Conservation (phyloP, 2,329 filamentous ascomycete genomes). For the Coleophoma cylindrospora region DNA sequence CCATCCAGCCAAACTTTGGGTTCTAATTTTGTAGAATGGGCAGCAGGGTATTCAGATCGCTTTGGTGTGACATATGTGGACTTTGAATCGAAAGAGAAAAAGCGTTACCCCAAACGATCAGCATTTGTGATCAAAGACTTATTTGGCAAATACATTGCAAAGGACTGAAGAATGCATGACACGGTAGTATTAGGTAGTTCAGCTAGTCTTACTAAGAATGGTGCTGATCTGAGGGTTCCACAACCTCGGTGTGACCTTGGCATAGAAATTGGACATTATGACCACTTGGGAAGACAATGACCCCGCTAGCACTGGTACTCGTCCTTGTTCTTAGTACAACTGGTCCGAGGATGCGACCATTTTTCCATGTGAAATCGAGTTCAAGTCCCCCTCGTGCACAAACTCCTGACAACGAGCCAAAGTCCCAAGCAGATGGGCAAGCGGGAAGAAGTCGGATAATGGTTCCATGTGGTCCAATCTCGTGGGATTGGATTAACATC, state of each 20-base stretch:
- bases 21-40: constrained; percentile 27
- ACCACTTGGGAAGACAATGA: constrained; percentile 8
- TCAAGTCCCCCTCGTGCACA: constrained; percentile 30
- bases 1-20: background rate
- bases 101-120: constrained; percentile 77
- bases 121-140: constrained; percentile 64
- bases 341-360: constrained; percentile 17
- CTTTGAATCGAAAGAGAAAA: constrained; percentile 67
- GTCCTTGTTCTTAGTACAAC: constrained; percentile 8
- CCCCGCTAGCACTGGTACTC: constrained; percentile 1
- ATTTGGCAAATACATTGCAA: constrained; percentile 65
- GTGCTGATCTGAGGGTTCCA: no score
- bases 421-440: constrained; percentile 29
- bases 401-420: constrained; percentile 28
- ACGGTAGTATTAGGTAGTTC: background rate
- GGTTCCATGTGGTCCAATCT: constrained; percentile 5
- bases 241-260: background rate
- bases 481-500: constrained; percentile 35
- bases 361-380: constrained; percentile 31
- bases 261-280: constrained; percentile 2
- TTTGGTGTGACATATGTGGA: constrained; percentile 82
- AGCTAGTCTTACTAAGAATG: no score
- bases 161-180: constrained; percentile 29
- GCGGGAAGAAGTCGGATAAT: constrained; percentile 33
- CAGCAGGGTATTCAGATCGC: constrained; percentile 78